Evolutionary conservation across 2,329 filamentous ascomycete species (phyloP).

Genomic region (Arachnomyces sp.): DNA sequence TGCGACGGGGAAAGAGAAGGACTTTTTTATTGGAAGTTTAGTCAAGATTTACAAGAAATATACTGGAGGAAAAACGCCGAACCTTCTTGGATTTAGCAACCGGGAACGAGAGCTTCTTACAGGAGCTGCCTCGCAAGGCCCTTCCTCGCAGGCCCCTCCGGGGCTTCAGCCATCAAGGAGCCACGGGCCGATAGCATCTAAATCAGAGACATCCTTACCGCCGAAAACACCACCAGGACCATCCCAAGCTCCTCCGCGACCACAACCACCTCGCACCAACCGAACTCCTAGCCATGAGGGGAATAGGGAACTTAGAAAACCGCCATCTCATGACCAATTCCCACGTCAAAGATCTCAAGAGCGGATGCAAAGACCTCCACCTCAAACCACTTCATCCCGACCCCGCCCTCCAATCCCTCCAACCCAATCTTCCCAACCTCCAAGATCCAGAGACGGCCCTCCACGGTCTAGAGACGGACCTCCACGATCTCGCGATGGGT

Average conservation of each 20-base stretch:
- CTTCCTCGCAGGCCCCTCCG: constrained; percentile 15
- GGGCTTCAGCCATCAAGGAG: constrained; percentile 16
- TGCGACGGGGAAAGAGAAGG: constrained; percentile 88
- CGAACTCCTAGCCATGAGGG: constrained; percentile 32
- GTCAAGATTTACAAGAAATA: constrained; percentile 97
- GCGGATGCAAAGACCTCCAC: constrained; percentile 29
- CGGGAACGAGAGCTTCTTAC: constrained; percentile 68
- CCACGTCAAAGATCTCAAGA: constrained; percentile 34
- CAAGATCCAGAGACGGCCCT: constrained; percentile 4
- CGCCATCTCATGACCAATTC: constrained; percentile 29
- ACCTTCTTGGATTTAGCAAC: constrained; percentile 72
- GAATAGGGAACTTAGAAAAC: constrained; percentile 22
- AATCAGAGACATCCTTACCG: constrained; percentile 17
- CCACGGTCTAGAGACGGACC: no score
- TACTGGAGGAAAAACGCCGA: constrained; percentile 73
- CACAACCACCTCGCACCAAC: constrained; percentile 23
- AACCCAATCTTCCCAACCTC: constrained; percentile 19
- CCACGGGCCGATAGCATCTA: constrained; percentile 16
- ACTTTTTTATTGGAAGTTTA: constrained; percentile 93
- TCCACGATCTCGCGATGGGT: constrained; percentile 17
- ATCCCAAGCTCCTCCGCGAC: constrained; percentile 16
- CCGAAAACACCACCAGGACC: constrained; percentile 22
- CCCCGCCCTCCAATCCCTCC: constrained; percentile 24
- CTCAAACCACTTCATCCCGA: constrained; percentile 25
- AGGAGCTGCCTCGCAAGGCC: constrained; percentile 38